Conservation (phyloP, 2,329 filamentous ascomycete genomes). For the Balansia obtecta region DNA sequence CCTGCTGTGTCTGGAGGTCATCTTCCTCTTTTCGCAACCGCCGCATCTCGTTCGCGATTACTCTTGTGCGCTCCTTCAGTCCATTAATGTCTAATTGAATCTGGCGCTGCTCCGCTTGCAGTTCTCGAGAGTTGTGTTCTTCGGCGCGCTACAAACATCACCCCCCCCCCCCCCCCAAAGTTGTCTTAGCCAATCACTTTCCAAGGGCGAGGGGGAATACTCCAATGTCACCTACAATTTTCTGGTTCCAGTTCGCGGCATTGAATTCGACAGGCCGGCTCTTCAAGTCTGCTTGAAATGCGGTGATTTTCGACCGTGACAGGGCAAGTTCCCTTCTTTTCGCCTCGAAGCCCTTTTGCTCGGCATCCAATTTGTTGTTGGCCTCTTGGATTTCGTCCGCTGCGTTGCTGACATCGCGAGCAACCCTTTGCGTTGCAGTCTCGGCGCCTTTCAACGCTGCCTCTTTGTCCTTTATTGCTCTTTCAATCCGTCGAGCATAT, state of each 20-base stretch:
- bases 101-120: constrained; percentile 29
- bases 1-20: constrained; percentile 59
- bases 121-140: constrained; percentile 43
- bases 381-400: constrained; percentile 30
- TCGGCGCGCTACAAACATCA: constrained; percentile 43
- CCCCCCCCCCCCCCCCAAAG: too few relatives aligned
- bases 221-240: constrained; percentile 47
- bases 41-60: constrained; percentile 25
- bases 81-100: constrained; percentile 27
- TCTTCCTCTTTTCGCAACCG: constrained; percentile 36
- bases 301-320: constrained; percentile 45
- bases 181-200: constrained; percentile 15
- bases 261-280: constrained; percentile 57
- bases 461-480: constrained; percentile 42
- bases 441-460: constrained; percentile 42
- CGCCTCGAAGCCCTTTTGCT: constrained; percentile 33
- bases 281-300: constrained; percentile 49
- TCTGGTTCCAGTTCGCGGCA: constrained; percentile 55
- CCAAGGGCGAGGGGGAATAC: too few relatives aligned
- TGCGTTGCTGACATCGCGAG: constrained; percentile 23
- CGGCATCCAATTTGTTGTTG: constrained; percentile 33
- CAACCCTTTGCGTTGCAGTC: constrained; percentile 30
- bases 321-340: constrained; percentile 39
- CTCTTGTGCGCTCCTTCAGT: constrained; percentile 27
- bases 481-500: constrained; percentile 48